Evolutionary conservation across 192 early-diverging fungal genomes (phyloP), one percentile per base, ranked within the genome.

Genomic region (Linnemannia zychae): DNA sequence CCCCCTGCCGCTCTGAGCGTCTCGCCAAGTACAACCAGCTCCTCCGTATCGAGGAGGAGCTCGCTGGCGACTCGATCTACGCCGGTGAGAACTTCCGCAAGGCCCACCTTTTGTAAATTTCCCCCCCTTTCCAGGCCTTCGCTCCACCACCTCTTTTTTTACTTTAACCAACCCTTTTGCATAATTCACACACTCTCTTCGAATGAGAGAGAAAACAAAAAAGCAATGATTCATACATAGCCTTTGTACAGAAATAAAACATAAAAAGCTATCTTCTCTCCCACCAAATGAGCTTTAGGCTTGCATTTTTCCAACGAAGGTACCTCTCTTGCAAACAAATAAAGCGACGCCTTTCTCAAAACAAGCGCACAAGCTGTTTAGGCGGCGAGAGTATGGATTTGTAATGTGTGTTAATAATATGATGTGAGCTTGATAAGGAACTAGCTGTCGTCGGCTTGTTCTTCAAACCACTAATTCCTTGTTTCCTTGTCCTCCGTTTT

Each of bases 1-100:
- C 98, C 69, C 97, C 98, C 72, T 98, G 97, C 93, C 94, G 98
- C 76, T 97, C 96, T 38, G 98, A 99, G 92, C 94, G 98, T 86
- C 87, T 98, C 71, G 96, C 97, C 85, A 99, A 99, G 94, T 98
- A 98, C 94, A 99, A 99, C 95, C 97, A 99, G 92, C 91, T 99
- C 72, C 92, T 99, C 72, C 94, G 97, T 76, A 99, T 99, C 81
- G 98, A 99, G 91, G 97, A 99, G 90, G 96, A 98, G 91, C 94
- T 99, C 52, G 97, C 96, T 81, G 92, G 92, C 71, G 93, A 96
- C 72, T 97, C 97, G 77, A 89, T 95, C 89, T 99, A 99, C 89
- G 98, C 98, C 68, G 98, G 98, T 71, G 92, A 92, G 84, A 92
- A 96, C 89, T 98, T 98, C 95, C 95, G 96, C 90, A 90, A 92